phyloP scores from a whole-genome alignment of 805 yeast genomes.

The Kluyveromyces siamensis region DNA sequence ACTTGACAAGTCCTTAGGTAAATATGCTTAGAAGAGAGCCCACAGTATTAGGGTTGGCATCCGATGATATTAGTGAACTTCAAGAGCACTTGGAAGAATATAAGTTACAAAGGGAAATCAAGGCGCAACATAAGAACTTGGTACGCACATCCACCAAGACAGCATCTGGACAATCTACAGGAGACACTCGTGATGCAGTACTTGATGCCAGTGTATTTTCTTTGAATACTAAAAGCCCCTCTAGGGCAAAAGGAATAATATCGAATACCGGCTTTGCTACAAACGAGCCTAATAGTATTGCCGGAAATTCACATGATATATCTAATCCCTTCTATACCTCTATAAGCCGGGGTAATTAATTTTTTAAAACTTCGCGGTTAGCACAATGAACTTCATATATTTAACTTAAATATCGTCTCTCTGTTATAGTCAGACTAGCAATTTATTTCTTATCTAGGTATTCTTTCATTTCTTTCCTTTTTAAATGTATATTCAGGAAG shows the following conservation, averaged over 20 bases:
- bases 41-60: constrained; percentile 54
- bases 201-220: background rate
- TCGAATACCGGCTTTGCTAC: background rate
- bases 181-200: background rate
- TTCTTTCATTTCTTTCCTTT: constrained; percentile 14
- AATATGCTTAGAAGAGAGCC: constrained; percentile 67
- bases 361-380: background rate
- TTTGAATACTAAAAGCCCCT: background rate
- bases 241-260: background rate
- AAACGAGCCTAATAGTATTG: background rate
- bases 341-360: background rate
- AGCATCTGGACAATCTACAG: background rate
- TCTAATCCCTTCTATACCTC: background rate
- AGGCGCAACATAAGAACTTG: constrained; percentile 17
- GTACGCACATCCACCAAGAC: constrained; percentile 10
- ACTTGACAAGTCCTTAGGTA: background rate
- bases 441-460: constrained; percentile 10
- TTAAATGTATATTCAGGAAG: constrained; percentile 19
- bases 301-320: background rate
- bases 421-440: background rate
- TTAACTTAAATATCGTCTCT: background rate
- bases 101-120: constrained; percentile 16
- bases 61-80: constrained; percentile 47
- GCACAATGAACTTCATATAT: too few relatives aligned
- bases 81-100: constrained; percentile 20